Evolutionary conservation across 495 filamentous ascomycete genomes (phyloP).

Genomic region (Bacidia gigantensis): DNA sequence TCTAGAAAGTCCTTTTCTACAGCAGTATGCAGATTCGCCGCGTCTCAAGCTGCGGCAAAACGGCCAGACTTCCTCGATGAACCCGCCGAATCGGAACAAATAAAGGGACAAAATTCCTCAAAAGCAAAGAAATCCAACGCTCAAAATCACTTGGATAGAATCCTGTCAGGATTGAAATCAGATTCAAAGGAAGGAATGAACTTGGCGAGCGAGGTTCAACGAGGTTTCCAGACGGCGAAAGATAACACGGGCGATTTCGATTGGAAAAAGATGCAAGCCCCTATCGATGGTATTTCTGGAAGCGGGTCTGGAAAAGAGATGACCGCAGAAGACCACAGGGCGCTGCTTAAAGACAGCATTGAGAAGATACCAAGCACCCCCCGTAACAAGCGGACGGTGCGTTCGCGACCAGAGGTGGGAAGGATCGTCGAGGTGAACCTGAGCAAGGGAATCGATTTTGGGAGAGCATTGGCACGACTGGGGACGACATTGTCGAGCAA

Average conservation of each 20-base stretch:
- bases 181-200: too few species aligned
- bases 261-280: too few species aligned
- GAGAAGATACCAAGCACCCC: background rate
- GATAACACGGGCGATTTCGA: too few species aligned
- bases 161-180: too few species aligned
- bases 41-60: background rate
- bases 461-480: slow-evolving; percentile 38
- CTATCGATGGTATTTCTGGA: too few species aligned
- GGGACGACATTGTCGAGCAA: slow-evolving; percentile 36
- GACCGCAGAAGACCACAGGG: background rate
- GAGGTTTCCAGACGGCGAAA: too few species aligned
- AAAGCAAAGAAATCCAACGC: too few species aligned
- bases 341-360: background rate
- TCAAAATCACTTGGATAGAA: too few species aligned
- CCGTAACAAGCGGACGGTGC: slow-evolving; percentile 20
- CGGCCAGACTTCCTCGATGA: background rate
- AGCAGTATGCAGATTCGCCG: background rate
- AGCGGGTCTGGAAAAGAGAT: too few species aligned
- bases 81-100: background rate
- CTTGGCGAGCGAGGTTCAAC: too few species aligned
- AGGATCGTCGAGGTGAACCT: slow-evolving; percentile 40
- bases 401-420: slow-evolving; percentile 30
- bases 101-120: too few species aligned
- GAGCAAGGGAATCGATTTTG: slow-evolving; percentile 35
- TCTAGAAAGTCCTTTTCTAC: background rate